Base-by-base conservation (phyloP, 2,329 filamentous ascomycete genomes). In the Fusarium gaditjirri region DNA sequence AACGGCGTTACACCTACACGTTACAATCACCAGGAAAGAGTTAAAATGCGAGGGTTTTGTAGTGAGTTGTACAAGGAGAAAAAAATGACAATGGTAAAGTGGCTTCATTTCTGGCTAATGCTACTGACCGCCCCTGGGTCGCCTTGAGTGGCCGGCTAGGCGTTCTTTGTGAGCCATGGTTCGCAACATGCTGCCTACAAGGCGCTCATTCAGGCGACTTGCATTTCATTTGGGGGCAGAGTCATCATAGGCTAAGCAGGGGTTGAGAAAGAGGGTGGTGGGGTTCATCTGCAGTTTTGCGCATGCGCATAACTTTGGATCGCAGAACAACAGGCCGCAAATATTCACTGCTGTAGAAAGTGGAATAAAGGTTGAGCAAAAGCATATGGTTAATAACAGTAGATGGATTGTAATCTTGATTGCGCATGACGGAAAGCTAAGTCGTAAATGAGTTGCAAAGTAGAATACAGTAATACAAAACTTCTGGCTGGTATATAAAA, bases 291-390 rank as follows among this genome's bases (percentile, higher is more conserved):
- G 8, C 9, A 35, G 53, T 59, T 59, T 25, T 59, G 56, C 56
- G 56, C 56, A 53, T 53, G 56, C 44, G 56, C 44, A 59, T 35
- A 59, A 59, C 44, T 17, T 19, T 12, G 10, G 27, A 21, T 41
- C 35, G 56, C 25, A 59, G 8, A 52, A 59, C n/a, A n/a, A 25
- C 10, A 33, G n/a, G 17, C 10, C 17, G 56, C 29, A 59, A 41
- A 52, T 42, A 10, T 41, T 36, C 14, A 35, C 16, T 39, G 10
- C 12, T 25, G 3, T 12, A 14, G 16, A 14, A 39, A 19, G 21
- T 11, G 10, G 14, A 33, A 27, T 7, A 8, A 10, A 41, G 6
- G 17, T 8, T n/a, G 12, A 52, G 56, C n/a, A 59, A 52, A 59
- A 23, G 5, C 5, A 5, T 5, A 27, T 12, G 9, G 13, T 52